Evolutionary conservation across 2,329 filamentous ascomycete species (phyloP), one percentile per base, ranked within the genome.

Genomic region (Arthrobotrys sphaeroides): DNA sequence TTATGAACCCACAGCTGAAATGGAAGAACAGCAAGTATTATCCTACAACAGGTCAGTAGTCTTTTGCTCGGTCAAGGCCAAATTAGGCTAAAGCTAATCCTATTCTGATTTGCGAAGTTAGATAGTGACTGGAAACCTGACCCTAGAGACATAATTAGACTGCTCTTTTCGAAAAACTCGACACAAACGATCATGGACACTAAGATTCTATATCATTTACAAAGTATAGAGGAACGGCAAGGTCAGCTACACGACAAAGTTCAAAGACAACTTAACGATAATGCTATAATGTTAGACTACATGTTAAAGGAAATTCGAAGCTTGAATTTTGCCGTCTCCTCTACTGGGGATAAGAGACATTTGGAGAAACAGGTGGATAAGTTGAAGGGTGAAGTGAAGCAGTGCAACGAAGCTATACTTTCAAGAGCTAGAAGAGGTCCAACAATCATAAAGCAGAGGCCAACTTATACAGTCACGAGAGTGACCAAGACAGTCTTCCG

Each of bases 111-210:
- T n/a, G 36, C 51, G 28, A 59, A 60, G 10, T 20, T 69, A 75
- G 72, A 64, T 53, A 51, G 57, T 60, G 53, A 65, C 33, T 69
- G 57, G 72, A 65, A 59, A 20, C 64, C 64, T 49, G 59, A 75
- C 24, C 47, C 64, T 18, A 60, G 13, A 53, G 59, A 68, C 26
- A 60, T 69, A 36, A 28, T 75, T 40, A 53, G 28, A 36, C 42
- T 75, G 2, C 55, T 75, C 9, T 69, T 69, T 49, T 75, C 72
- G 0, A 75, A 75, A 20, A 75, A 75, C 24, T 59, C 40, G 1
- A 64, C 72, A 5, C 72, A 75, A 38, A 69, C 72, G 2, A 64
- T 77, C n/a, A 55, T 66, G 24, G 73, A 77, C 20, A 20, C 73
- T 2, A 77, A 61, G n/a, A 72, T 77, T 10, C 20, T 77, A 5